These are phyloP conservation scores for Diaporthe citriasiana DNA, from an alignment of 2,329 filamentous ascomycete species.

Conservation along the genomic window DNA sequence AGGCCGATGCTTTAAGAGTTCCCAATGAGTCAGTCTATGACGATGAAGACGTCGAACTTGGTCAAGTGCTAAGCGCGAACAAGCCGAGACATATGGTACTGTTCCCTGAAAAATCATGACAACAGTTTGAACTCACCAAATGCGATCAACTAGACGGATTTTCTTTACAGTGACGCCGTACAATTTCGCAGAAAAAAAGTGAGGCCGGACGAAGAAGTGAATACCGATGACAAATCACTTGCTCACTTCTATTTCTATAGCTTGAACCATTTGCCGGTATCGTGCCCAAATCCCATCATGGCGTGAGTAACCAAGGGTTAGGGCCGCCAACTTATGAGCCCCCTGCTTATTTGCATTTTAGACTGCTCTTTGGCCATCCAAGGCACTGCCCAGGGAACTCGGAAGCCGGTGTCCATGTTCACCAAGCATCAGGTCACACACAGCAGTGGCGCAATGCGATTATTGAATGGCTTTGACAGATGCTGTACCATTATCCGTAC, in stretches of 20 bases:
- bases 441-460: not conserved
- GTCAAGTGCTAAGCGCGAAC: not conserved
- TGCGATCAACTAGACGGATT: not conserved
- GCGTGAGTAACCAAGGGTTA: constrained; percentile 12
- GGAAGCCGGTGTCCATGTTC: not conserved
- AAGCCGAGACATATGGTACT: not conserved
- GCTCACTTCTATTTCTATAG: not conserved
- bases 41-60: not conserved
- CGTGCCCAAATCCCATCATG: not conserved
- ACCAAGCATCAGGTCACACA: not conserved
- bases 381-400: not conserved
- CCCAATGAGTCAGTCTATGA: constrained; percentile 32
- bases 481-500: constrained; percentile 27
- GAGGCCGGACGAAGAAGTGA: not conserved
- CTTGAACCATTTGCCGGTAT: not conserved
- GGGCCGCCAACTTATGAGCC: not conserved
- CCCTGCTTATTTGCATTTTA: not conserved
- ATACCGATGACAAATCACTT: constrained; percentile 15
- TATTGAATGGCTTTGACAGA: not conserved
- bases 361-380: not conserved
- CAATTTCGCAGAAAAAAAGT: not conserved
- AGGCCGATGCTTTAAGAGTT: not conserved
- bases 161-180: not conserved
- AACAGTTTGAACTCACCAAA: not conserved
- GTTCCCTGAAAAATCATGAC: not conserved